phyloP scores from a whole-genome alignment of 2,329 filamentous ascomycete genomes.

The Mollisiaceae sp. region DNA sequence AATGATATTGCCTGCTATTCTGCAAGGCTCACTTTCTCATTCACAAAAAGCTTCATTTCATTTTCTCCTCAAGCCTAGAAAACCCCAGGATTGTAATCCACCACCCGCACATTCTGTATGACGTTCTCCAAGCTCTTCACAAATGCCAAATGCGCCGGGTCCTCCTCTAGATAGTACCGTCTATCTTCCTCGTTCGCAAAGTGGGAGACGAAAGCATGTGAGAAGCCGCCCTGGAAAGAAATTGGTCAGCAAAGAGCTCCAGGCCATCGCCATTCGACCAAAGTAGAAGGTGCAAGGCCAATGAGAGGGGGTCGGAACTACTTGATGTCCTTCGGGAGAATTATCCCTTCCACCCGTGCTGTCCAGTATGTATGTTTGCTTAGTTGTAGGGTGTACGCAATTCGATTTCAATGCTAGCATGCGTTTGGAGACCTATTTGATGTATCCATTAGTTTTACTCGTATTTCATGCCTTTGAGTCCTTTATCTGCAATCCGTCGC shows the following conservation, averaged over 20 bases:
- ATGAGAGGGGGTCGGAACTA: conserved; percentile 43
- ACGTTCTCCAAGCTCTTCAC: conserved; percentile 54
- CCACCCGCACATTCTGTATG: conserved; percentile 58
- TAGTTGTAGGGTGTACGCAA: conserved; percentile 63
- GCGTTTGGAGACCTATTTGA: conserved; percentile 55
- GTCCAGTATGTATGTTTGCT: conserved; percentile 64
- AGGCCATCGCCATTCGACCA: neutral
- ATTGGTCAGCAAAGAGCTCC: conserved; percentile 5
- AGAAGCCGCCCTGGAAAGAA: conserved; percentile 59
- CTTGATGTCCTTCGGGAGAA: conserved; percentile 64
- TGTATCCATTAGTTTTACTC: neutral
- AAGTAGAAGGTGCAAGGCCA: neutral
- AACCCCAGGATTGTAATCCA: conserved; percentile 63
- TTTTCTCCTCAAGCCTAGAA: conserved; percentile 43
- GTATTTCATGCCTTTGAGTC: neutral
- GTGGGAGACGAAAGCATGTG: conserved; percentile 72
- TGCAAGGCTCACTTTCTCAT: neutral
- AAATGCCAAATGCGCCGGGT: conserved; percentile 68
- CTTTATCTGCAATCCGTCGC: neutral
- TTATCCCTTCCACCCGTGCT: conserved; percentile 65
- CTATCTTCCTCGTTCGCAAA: conserved; percentile 68
- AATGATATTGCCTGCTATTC: neutral
- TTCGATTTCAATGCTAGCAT: conserved; percentile 62
- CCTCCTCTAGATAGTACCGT: conserved; percentile 69
- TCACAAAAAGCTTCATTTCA: neutral